These are phyloP conservation scores for Tetradesmus obliquus DNA, from an alignment of 139 green algal genomes.

Conservation along the genomic window DNA sequence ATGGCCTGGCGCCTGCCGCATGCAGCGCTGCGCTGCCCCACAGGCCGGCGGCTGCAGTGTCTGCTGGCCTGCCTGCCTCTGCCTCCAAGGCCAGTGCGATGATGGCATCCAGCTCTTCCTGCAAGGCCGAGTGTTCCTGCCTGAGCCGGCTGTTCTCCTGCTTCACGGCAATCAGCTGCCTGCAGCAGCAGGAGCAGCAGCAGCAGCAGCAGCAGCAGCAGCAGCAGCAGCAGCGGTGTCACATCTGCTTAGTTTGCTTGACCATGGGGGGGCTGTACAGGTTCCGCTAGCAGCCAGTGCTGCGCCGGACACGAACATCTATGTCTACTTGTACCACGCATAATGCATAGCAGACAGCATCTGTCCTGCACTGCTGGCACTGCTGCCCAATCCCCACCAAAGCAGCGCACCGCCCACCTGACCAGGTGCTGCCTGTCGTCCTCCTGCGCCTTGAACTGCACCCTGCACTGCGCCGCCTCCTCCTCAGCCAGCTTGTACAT, in stretches of 20 bases:
- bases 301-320: no score
- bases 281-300: no score
- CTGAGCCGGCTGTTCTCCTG: constrained; percentile 12
- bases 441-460: constrained; percentile 47
- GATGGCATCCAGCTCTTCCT: constrained; percentile 41
- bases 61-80: background rate
- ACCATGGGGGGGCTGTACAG: no score
- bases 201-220: background rate
- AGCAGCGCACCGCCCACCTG: background rate
- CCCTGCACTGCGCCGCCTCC: constrained; percentile 36
- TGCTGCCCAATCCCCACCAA: background rate
- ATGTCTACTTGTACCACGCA: no score
- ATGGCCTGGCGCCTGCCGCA: background rate
- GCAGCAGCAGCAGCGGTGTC: background rate
- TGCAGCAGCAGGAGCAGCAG: background rate
- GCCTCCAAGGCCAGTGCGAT: constrained; percentile 7
- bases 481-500: constrained; percentile 44
- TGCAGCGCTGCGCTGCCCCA: background rate
- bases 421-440: constrained; percentile 46
- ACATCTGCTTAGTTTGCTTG: no score
- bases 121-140: constrained; percentile 6
- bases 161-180: constrained; percentile 30
- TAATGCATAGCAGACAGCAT: no score
- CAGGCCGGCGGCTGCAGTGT: background rate
- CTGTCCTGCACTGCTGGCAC: no score